Percentiles rank a stretch among this genome's conserved stretches.
These are phyloP conservation scores for Fusarium hainanense DNA, from an alignment of 2,329 filamentous ascomycete genomes.

Conservation along the genomic window DNA sequence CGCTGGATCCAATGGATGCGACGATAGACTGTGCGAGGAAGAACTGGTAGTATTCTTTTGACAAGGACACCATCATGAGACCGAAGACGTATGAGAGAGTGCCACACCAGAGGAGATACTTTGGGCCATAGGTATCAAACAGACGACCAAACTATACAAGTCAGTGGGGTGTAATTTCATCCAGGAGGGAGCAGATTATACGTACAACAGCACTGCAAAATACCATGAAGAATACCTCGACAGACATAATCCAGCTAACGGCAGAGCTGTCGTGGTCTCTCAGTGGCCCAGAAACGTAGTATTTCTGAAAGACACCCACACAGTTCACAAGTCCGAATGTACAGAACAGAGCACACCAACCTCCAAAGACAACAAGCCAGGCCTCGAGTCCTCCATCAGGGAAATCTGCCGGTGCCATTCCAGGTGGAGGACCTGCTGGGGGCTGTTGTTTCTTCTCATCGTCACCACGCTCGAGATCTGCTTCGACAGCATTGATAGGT, in stretches of 20 bases:
- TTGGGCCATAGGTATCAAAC: constrained; percentile 73
- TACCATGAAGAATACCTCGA: constrained; percentile 62
- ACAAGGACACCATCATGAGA: constrained; percentile 72
- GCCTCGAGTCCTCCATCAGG: constrained; percentile 69
- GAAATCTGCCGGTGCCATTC: constrained; percentile 61
- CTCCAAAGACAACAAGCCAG: constrained; percentile 66
- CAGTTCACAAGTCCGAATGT: constrained; percentile 59
- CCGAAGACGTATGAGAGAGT: constrained; percentile 69
- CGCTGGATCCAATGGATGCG: constrained; percentile 55
- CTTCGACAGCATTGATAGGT: constrained; percentile 45
- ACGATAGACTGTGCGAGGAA: constrained; percentile 58
- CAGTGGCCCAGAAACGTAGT: constrained; percentile 64
- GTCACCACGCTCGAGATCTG: constrained; percentile 44
- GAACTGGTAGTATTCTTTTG: constrained; percentile 57
- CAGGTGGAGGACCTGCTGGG: constrained; percentile 45
- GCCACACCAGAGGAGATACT: constrained; percentile 64
- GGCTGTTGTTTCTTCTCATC: constrained; percentile 28
- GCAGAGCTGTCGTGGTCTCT: constrained; percentile 60
- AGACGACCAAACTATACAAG: constrained; percentile 63
- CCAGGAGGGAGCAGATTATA: constrained; percentile 42
- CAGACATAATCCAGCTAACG: constrained; percentile 69
- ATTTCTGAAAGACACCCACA: constrained; percentile 68
- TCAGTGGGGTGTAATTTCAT: background rate
- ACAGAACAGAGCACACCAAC: constrained; percentile 57
- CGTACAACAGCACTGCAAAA: constrained; percentile 61